These are phyloP conservation scores for Karstenula rhodostoma DNA, from an alignment of 2,329 filamentous ascomycete species.

Conservation along the genomic window DNA sequence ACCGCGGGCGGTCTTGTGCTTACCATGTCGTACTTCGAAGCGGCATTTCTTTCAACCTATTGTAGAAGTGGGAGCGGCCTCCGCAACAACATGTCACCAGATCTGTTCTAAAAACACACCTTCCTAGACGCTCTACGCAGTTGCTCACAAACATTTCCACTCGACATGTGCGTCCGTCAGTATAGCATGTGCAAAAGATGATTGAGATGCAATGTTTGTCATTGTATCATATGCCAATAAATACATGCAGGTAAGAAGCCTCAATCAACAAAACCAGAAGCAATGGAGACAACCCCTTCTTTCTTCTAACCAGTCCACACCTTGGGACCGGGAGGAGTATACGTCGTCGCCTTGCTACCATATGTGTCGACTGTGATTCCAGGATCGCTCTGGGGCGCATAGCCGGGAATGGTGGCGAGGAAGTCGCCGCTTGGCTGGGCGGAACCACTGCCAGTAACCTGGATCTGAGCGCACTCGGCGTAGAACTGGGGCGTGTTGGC, in stretches of 20 bases:
- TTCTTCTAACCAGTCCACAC: constrained; percentile 57
- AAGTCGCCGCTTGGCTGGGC: constrained; percentile 52
- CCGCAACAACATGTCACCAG: too few relatives aligned
- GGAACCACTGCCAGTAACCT: constrained; percentile 60
- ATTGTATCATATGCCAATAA: constrained; percentile 1
- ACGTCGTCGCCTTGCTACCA: constrained; percentile 54
- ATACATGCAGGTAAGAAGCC: constrained; percentile 3
- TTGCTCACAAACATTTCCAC: too few relatives aligned
- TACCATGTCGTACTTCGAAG: neutral
- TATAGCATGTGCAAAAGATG: neutral
- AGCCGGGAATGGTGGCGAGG: constrained; percentile 56
- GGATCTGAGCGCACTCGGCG: constrained; percentile 65
- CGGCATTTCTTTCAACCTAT: too few relatives aligned
- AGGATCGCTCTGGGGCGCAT: constrained; percentile 55
- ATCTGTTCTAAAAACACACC: too few relatives aligned
- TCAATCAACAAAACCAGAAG: neutral
- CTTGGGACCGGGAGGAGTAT: constrained; percentile 58
- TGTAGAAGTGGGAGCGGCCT: too few relatives aligned
- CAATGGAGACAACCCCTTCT: neutral
- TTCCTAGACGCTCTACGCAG: too few relatives aligned
- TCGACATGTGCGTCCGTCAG: neutral
- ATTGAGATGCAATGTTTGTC: neutral
- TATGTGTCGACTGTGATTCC: constrained; percentile 63
- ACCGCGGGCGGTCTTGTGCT: neutral
- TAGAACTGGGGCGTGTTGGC: constrained; percentile 62